phyloP scores from a whole-genome alignment of 164 flowering plant species.

The Pachysandra terminalis region DNA sequence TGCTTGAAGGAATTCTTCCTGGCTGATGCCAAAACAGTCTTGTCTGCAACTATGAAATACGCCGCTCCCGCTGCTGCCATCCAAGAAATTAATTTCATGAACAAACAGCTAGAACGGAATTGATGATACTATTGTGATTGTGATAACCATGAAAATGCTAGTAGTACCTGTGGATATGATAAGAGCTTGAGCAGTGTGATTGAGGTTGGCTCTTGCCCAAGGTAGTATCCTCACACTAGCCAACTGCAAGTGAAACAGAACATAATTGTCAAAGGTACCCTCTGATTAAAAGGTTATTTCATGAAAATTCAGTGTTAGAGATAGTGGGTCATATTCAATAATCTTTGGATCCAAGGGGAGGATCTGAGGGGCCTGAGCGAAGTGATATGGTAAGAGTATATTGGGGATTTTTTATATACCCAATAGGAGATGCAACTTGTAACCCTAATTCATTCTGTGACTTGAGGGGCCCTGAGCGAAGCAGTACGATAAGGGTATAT shows the following conservation, averaged over 20 bases:
- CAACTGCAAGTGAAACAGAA: conserved; percentile 37
- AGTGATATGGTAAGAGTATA: no score
- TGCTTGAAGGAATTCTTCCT: conserved; percentile 67
- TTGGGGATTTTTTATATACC: no score
- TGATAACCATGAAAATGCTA: background rate
- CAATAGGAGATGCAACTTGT: no score
- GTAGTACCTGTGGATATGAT: conserved; percentile 76
- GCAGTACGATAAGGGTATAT: no score
- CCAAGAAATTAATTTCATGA: background rate
- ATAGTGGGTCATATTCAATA: no score
- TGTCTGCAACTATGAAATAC: conserved; percentile 91
- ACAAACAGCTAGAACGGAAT: background rate
- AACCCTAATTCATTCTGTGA: no score
- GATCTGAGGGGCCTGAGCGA: no score
- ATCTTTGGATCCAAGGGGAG: no score
- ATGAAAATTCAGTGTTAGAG: no score
- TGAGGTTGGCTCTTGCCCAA: conserved; percentile 90
- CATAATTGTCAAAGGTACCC: background rate
- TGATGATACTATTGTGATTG: background rate
- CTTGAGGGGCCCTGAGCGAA: no score
- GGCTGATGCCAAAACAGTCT: conserved; percentile 78
- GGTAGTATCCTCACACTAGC: conserved; percentile 83
- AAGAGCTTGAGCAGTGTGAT: conserved; percentile 90
- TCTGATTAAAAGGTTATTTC: no score
- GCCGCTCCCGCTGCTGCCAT: conserved; percentile 83